Evolutionary conservation across 805 yeast genomes (phyloP), one percentile per base, ranked within the genome.

Genomic region (Cyberlindnera misumaiensis): DNA sequence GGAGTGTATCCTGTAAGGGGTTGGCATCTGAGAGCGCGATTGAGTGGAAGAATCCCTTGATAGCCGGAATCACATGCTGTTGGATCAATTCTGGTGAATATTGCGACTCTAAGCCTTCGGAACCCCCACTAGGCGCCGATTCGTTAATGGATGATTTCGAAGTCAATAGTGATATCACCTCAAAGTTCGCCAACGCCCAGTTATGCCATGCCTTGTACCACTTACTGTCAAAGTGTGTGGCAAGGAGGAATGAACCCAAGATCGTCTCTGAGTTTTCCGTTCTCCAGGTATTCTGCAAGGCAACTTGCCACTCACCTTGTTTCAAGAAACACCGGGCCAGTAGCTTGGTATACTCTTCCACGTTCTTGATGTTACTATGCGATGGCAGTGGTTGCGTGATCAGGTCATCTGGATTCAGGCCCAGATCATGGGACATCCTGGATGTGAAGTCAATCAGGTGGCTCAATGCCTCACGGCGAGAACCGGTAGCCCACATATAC

Each of bases 141-240:
- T 60, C 56, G 37, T 57, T 56, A 16, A 58, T 53, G 5, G 60
- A 59, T 39, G 60, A 53, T 44, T 57, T 43, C 28, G 67, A 55
- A 1, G 68, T 61, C 20, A 70, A 64, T 20, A 82, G 68, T 0
- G 96, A 83, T 15, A 90, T 83, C 1, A 90, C 97, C 56, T 93
- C 97, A 57, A 89, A 93, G 60, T 94, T 93, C 1, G 97, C 97
- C 55, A 94, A 68, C 0, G 98, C 98, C 99, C 99, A 93, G 55
- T 88, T 90, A 58, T 93, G 99, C 98, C 98, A 94, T 13, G 97
- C 98, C 56, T 94, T 93, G 55, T 93, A 93, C 96, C 98, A 93
- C 17, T 75, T 73, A 27, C 75, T 70, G 57, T 93, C 97, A 60
- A 93, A 90, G 57, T 89, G 96, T 0, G 98, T 90, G 0, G 98